These are phyloP conservation scores for Centella asiatica DNA, from an alignment of 129 eudicot species.

Conservation along the genomic window DNA sequence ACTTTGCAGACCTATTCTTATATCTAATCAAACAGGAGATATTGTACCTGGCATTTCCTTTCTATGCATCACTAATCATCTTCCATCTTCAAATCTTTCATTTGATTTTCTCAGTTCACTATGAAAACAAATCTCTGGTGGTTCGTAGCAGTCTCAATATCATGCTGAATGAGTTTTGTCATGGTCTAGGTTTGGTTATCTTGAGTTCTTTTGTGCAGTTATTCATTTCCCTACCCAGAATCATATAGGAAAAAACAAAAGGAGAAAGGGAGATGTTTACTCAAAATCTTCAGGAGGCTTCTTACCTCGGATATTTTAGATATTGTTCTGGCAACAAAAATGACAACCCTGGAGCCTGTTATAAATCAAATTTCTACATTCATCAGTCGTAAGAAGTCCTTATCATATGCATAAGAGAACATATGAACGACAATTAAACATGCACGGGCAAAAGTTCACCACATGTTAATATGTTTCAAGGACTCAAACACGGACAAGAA, in stretches of 20 bases:
- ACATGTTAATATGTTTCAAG: neutral
- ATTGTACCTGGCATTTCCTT: too few species aligned
- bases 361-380: constrained; percentile 27
- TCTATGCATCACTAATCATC: too few species aligned
- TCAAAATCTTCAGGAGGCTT: neutral
- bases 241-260: neutral
- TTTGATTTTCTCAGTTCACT: neutral
- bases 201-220: neutral
- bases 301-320: constrained; percentile 70
- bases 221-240: constrained; percentile 1
- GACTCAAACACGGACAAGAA: neutral
- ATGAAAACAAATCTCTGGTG: neutral
- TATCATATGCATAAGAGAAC: constrained; percentile 4
- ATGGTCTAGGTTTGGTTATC: neutral
- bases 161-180: too few species aligned
- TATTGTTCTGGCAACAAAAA: constrained; percentile 88
- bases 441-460: neutral
- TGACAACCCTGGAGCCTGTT: constrained; percentile 97
- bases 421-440: neutral
- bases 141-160: neutral
- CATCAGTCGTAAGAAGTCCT: constrained; percentile 18
- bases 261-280: too few species aligned
- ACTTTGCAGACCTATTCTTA: too few species aligned
- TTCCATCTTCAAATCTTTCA: neutral
- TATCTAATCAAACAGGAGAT: too few species aligned